phyloP scores from a whole-genome alignment of 1,284 basidiomycete genomes.

The Melampsora larici-populina region DNA sequence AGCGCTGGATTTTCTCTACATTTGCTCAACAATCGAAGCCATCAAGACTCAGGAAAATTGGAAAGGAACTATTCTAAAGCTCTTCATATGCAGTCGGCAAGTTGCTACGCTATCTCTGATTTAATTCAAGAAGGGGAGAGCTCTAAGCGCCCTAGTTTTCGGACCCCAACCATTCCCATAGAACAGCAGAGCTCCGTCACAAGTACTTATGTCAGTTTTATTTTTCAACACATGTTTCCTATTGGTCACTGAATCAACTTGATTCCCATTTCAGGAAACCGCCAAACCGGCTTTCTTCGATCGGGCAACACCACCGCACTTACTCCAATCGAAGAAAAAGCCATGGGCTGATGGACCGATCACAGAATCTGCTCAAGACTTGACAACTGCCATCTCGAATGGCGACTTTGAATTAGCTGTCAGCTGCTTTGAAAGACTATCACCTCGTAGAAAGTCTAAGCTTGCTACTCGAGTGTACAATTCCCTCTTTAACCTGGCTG shows the following conservation, averaged over 20 bases:
- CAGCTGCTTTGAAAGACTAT: constrained; percentile 8
- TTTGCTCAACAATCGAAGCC: not conserved
- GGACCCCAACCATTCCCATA: not conserved
- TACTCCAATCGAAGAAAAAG: too few species aligned
- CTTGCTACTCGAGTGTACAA: constrained; percentile 25
- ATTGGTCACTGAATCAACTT: not conserved
- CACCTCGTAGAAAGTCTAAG: constrained; percentile 5
- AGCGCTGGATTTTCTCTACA: not conserved
- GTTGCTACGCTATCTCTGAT: not conserved
- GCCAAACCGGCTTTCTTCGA: not conserved
- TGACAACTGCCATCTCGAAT: not conserved
- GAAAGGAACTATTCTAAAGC: not conserved
- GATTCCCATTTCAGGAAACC: not conserved
- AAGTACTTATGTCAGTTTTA: not conserved
- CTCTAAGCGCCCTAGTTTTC: not conserved
- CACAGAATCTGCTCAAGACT: not conserved
- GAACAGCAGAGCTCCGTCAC: not conserved
- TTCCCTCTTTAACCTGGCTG: constrained; percentile 18
- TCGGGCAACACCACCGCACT: too few species aligned
- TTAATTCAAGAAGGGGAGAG: not conserved
- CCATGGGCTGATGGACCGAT: not conserved
- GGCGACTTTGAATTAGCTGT: constrained; percentile 18
- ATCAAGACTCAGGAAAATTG: not conserved
- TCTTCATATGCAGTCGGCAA: not conserved
- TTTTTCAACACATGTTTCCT: not conserved